Evolutionary conservation across 2,329 filamentous ascomycete genomes (phyloP).

Genomic region (Colletotrichum coccodes): DNA sequence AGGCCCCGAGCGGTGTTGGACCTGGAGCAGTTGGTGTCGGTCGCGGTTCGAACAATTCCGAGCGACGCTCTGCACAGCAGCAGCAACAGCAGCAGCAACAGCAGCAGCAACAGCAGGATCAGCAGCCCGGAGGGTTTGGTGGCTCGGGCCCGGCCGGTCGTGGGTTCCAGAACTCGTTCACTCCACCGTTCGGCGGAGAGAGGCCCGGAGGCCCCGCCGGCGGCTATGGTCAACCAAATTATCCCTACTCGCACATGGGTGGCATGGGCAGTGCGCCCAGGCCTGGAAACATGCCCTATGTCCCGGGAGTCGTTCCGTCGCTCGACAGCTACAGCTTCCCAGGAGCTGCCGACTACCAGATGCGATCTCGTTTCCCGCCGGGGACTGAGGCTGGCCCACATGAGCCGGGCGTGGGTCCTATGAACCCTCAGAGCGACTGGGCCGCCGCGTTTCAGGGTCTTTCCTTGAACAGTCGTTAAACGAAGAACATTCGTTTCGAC

Average conservation of each 20-base stretch:
- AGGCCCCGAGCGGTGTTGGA: slow-evolving; percentile 74
- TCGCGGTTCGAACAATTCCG: slow-evolving; percentile 51
- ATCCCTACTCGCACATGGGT: slow-evolving; percentile 42
- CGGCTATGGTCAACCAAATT: slow-evolving; percentile 49
- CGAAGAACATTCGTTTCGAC: neutral
- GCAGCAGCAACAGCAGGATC: slow-evolving; percentile 43
- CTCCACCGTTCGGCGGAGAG: slow-evolving; percentile 53
- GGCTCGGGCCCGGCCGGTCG: slow-evolving; percentile 49
- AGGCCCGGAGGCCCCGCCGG: slow-evolving; percentile 50
- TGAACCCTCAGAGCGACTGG: slow-evolving; percentile 65
- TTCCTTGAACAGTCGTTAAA: slow-evolving; percentile 73
- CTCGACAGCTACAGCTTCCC: slow-evolving; percentile 57
- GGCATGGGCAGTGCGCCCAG: slow-evolving; percentile 43
- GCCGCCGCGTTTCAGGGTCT: slow-evolving; percentile 73
- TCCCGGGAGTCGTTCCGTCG: slow-evolving; percentile 49
- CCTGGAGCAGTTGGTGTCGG: slow-evolving; percentile 72
- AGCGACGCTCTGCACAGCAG: slow-evolving; percentile 58
- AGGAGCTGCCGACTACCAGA: slow-evolving; percentile 56
- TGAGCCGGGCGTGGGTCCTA: slow-evolving; percentile 33
- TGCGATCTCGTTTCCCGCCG: slow-evolving; percentile 58
- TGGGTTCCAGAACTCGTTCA: slow-evolving; percentile 55
- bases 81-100: slow-evolving; percentile 42
- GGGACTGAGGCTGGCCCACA: slow-evolving; percentile 46
- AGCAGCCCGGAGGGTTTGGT: slow-evolving; percentile 48
- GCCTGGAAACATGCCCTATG: slow-evolving; percentile 48